A percentile compares a stretch with the other conserved stretches of the same genome.
Conservation (phyloP, 2,329 filamentous ascomycete genomes). For the Diplodia sapinea region DNA sequence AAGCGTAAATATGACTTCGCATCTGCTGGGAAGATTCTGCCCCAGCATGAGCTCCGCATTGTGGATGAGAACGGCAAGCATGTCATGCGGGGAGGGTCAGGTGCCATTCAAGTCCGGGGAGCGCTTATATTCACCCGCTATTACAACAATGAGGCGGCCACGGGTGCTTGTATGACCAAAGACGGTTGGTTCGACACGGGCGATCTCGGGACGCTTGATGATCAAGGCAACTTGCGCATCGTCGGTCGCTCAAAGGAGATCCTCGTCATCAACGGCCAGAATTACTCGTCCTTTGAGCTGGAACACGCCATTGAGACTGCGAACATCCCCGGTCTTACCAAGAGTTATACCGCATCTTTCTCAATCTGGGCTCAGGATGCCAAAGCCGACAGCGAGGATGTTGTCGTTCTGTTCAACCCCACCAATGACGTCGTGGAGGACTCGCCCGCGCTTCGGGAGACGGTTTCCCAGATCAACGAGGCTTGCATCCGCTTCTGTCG, state of each 20-base stretch:
- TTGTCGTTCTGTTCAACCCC: slow-evolving; percentile 30
- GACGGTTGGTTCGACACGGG: slow-evolving; percentile 42
- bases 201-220: slow-evolving; percentile 38
- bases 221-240: slow-evolving; percentile 35
- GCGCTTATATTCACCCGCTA: slow-evolving; percentile 51
- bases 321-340: slow-evolving; percentile 32
- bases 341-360: slow-evolving; percentile 27
- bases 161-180: slow-evolving; percentile 35
- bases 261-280: slow-evolving; percentile 42
- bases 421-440: slow-evolving; percentile 11
- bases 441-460: slow-evolving; percentile 12
- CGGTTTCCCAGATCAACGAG: slow-evolving; percentile 22
- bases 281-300: slow-evolving; percentile 37
- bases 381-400: slow-evolving; percentile 27
- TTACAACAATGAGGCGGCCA: slow-evolving; percentile 41
- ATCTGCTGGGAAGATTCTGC: slow-evolving; percentile 44
- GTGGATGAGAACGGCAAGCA: slow-evolving; percentile 5
- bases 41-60: slow-evolving; percentile 25
- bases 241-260: slow-evolving; percentile 39
- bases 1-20: slow-evolving; percentile 41
- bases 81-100: slow-evolving; percentile 1
- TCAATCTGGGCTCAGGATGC: slow-evolving; percentile 20
- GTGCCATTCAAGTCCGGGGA: slow-evolving; percentile 35
- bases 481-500: slow-evolving; percentile 28
- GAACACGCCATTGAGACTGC: slow-evolving; percentile 36